Evolutionary conservation across 495 filamentous ascomycete genomes (phyloP).

Genomic region (Xylaria curta): DNA sequence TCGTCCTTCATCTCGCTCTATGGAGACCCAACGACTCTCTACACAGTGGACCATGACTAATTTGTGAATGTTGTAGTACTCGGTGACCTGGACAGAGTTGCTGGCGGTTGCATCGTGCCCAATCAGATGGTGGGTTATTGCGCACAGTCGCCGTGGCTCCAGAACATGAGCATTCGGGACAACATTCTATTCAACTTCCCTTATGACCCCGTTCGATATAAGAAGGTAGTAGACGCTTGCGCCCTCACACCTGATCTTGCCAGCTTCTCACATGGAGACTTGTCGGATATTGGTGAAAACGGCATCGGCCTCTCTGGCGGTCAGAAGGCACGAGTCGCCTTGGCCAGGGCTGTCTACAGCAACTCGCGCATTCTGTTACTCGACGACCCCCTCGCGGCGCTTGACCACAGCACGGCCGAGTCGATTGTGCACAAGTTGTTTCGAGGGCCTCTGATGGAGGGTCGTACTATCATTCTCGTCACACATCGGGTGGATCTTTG

Average conservation of each 20-base stretch:
- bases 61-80: conserved; percentile 50
- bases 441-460: conserved; percentile 64
- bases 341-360: conserved; percentile 94
- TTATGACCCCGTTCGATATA: conserved; percentile 82
- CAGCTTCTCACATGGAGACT: conserved; percentile 88
- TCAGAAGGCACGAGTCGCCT: conserved; percentile 89
- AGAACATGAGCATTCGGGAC: conserved; percentile 87
- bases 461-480: conserved; percentile 70
- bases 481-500: conserved; percentile 81
- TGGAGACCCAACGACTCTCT: not conserved
- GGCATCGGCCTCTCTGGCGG: conserved; percentile 96
- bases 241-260: conserved; percentile 91
- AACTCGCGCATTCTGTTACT: conserved; percentile 88
- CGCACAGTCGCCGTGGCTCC: conserved; percentile 85
- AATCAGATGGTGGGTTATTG: conserved; percentile 80
- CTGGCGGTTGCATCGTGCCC: conserved; percentile 64
- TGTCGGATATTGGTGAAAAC: conserved; percentile 93
- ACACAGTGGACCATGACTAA: not conserved
- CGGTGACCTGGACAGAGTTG: conserved; percentile 74
- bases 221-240: conserved; percentile 87
- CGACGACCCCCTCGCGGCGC: conserved; percentile 94
- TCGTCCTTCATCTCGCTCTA: no score
- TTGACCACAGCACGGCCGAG: conserved; percentile 86
- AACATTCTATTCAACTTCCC: conserved; percentile 81
- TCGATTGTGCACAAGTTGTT: conserved; percentile 73